Conservation (phyloP, 768 basidiomycete species). For the Daedaleopsis sinensis region DNA sequence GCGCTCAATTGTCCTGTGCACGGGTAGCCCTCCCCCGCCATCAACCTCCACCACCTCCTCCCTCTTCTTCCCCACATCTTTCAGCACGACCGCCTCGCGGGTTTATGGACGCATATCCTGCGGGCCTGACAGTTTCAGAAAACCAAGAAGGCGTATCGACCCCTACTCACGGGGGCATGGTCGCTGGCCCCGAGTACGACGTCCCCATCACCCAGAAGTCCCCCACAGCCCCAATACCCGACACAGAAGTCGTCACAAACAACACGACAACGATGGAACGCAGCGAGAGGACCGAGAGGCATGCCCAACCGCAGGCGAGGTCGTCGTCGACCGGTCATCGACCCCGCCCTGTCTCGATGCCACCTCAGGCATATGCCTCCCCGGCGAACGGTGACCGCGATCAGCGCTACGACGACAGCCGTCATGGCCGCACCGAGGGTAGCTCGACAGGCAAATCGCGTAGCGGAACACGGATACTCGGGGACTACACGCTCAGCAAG, state of each 20-base stretch:
- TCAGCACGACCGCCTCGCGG: constrained; percentile 8
- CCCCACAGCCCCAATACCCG: constrained; percentile 12
- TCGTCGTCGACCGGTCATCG: constrained; percentile 32
- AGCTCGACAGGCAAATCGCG: constrained; percentile 29
- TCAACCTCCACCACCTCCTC: constrained; percentile 19
- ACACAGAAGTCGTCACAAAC: constrained; percentile 6
- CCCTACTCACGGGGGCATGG: constrained; percentile 56
- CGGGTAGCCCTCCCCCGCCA: constrained; percentile 5
- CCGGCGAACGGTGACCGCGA: constrained; percentile 31
- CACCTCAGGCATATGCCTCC: constrained; percentile 54
- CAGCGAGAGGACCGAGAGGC: constrained; percentile 35
- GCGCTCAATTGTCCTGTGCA: background rate
- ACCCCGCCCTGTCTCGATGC: constrained; percentile 75
- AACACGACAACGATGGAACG: constrained; percentile 33
- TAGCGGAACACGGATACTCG: constrained; percentile 63
- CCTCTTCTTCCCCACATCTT: background rate
- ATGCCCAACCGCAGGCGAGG: constrained; percentile 33
- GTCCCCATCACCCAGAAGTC: constrained; percentile 50
- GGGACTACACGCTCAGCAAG: constrained; percentile 95
- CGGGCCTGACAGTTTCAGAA: constrained; percentile 31
- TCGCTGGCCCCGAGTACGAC: constrained; percentile 69
- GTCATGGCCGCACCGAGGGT: constrained; percentile 24
- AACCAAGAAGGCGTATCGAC: constrained; percentile 37
- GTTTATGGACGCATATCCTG: constrained; percentile 52
- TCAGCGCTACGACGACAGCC: constrained; percentile 23